A percentile compares a stretch with the other conserved stretches of the same genome.
phyloP scores from a whole-genome alignment of 768 basidiomycete species.

The Amyloporia xantha region DNA sequence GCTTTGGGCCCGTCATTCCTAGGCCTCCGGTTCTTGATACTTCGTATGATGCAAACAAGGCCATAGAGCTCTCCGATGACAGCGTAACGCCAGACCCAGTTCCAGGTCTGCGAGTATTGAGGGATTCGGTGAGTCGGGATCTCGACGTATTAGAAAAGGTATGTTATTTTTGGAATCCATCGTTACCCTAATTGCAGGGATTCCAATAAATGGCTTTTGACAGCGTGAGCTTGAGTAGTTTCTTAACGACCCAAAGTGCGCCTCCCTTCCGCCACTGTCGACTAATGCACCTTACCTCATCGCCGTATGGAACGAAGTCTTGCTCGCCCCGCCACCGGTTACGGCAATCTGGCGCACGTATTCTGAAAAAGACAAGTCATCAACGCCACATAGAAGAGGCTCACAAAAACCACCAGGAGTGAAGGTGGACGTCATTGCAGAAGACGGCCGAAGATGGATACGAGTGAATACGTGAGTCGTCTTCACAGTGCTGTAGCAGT shows the following conservation, averaged over 20 bases:
- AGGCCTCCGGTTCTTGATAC: conserved; percentile 31
- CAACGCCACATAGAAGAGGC: conserved; percentile 12
- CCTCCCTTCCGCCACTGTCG: conserved; percentile 44
- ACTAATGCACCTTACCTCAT: conserved; percentile 78
- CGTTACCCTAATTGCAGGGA: background rate
- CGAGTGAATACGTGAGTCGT: conserved; percentile 77
- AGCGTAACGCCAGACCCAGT: conserved; percentile 19
- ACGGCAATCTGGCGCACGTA: conserved; percentile 55
- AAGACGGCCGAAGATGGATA: conserved; percentile 72
- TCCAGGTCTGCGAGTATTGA: conserved; percentile 34
- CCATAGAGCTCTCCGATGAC: conserved; percentile 10
- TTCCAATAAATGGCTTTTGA: background rate
- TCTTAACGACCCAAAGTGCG: conserved; percentile 41
- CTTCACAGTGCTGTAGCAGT: background rate
- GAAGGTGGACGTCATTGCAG: conserved; percentile 79
- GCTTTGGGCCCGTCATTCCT: conserved; percentile 18
- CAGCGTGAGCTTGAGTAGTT: conserved; percentile 45
- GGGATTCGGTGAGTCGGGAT: conserved; percentile 39
- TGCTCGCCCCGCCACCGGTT: conserved; percentile 52
- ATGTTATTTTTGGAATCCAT: conserved; percentile 2
- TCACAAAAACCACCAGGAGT: conserved; percentile 30
- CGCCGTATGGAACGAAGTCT: conserved; percentile 77
- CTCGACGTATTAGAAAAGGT: conserved; percentile 37
- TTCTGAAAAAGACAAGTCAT: conserved; percentile 14
- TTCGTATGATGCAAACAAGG: conserved; percentile 13